Percentiles rank a stretch among this genome's conserved stretches.
Evolutionary conservation across 2,329 filamentous ascomycete species (phyloP).

Genomic region (Exophiala sp.): DNA sequence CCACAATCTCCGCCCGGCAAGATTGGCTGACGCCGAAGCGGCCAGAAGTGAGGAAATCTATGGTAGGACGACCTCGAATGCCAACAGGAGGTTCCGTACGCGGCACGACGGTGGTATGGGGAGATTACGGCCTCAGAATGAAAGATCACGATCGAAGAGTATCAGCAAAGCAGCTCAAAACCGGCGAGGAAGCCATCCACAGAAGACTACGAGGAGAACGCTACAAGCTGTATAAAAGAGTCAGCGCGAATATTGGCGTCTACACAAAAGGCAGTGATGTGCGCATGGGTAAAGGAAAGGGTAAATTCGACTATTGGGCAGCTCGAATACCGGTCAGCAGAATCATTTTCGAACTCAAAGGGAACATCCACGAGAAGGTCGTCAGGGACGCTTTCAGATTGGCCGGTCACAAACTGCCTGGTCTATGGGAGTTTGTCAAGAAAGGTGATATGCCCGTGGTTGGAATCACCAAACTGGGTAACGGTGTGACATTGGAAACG

Average conservation of each 20-base stretch:
- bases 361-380: slow-evolving; percentile 89
- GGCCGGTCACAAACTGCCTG: slow-evolving; percentile 91
- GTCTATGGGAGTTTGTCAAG: slow-evolving; percentile 82
- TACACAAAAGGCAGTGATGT: slow-evolving; percentile 95
- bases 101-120: slow-evolving; percentile 94
- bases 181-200: slow-evolving; percentile 92
- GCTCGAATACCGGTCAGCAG: slow-evolving; percentile 84
- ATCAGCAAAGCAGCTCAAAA: slow-evolving; percentile 78
- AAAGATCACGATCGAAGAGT: slow-evolving; percentile 89
- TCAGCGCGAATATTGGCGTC: slow-evolving; percentile 89
- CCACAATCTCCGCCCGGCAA: slow-evolving; percentile 59
- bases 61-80: slow-evolving; percentile 82
- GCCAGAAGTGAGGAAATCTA: slow-evolving; percentile 80
- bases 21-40: slow-evolving; percentile 81
- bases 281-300: slow-evolving; percentile 99
- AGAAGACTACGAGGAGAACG: slow-evolving; percentile 82
- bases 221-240: slow-evolving; percentile 86
- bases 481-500: slow-evolving; percentile 77
- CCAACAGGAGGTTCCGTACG: slow-evolving; percentile 85
- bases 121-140: slow-evolving; percentile 92
- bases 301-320: slow-evolving; percentile 95
- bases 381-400: slow-evolving; percentile 89
- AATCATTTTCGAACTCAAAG: slow-evolving; percentile 88
- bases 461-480: slow-evolving; percentile 81
- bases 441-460: slow-evolving; percentile 88